Evolutionary conservation across 1,284 basidiomycete genomes (phyloP), one percentile per base, ranked within the genome.

Genomic region (Vanrija humicola): DNA sequence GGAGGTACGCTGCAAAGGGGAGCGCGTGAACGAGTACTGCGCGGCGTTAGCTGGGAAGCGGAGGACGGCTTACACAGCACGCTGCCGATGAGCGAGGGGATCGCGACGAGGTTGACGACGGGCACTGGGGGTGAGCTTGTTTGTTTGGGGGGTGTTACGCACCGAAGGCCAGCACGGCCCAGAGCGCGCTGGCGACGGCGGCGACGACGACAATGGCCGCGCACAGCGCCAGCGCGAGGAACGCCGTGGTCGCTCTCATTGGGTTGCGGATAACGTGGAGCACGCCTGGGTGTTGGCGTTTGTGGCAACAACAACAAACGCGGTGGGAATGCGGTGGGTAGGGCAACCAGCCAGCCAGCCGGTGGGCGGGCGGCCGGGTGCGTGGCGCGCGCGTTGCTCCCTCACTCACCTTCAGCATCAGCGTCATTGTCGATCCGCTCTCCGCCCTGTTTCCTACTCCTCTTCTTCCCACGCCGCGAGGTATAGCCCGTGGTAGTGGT

Each of bases 11-110:
- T 18, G 62, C 52, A 6, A 58, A 59, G 9, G 65, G 64, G n/a
- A 65, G 55, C 2, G 60, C 58, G 46, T 65, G 62, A 10, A 61
- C 49, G 29, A 67, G 56, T 3, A 67, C 65, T 67, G 50, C n/a
- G 26, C 25, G 9, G 25, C 1, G 23, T 25, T 12, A 45, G 44
- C 15, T 23, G 44, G 15, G 44, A 16, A 45, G 25, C 14, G 12
- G 15, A n/a, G 6, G 15, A 10, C 40, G 23, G 46, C 52, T 43
- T 15, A 60, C 58, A 19, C 3, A 60, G 59, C 14, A 61, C 23
- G 29, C 53, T 55, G 18, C 59, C 59, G 25, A 61, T 54, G 38
- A 61, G 43, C 1, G 46, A 50, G 16, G 61, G 61, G 45, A 62
- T 49, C 5, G 61, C 61, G 38, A 62, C 26, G 21, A 62, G 19